These are phyloP conservation scores for Xenosphaeropsis pyriputrescens DNA, from an alignment of 2,329 filamentous ascomycete genomes.

Conservation along the genomic window DNA sequence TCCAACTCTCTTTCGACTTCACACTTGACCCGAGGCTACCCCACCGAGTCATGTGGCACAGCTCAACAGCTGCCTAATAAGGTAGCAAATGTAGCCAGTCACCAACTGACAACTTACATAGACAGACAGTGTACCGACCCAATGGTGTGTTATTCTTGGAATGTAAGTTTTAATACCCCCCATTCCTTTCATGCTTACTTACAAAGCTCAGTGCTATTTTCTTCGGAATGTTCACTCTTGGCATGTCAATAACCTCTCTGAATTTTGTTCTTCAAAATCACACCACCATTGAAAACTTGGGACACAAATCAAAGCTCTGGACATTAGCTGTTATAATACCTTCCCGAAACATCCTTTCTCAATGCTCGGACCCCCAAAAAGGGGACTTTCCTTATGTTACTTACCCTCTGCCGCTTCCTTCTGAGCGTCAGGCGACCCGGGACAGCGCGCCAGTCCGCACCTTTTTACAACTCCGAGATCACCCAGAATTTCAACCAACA, in stretches of 20 bases:
- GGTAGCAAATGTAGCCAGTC: too few species aligned
- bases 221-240: constrained; percentile 66
- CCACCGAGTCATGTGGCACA: too few species aligned
- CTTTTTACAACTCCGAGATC: background rate
- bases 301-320: constrained; percentile 43
- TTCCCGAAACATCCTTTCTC: constrained; percentile 15
- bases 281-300: constrained; percentile 73
- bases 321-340: constrained; percentile 64
- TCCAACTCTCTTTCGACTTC: too few species aligned
- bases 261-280: constrained; percentile 59
- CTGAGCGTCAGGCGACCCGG: background rate
- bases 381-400: constrained; percentile 2
- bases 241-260: constrained; percentile 62
- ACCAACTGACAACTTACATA: too few species aligned
- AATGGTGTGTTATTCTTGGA: constrained; percentile 36
- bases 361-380: too few species aligned
- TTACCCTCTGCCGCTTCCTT: constrained; percentile 2
- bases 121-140: background rate
- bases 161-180: constrained; percentile 26
- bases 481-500: background rate
- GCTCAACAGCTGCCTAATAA: too few species aligned
- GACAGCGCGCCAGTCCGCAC: background rate
- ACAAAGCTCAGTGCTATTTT: constrained; percentile 32
- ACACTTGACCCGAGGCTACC: too few species aligned
- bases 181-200: constrained; percentile 1